These are phyloP conservation scores for Biscutella laevigata DNA, from an alignment of 441 rosid genomes.

Conservation along the genomic window DNA sequence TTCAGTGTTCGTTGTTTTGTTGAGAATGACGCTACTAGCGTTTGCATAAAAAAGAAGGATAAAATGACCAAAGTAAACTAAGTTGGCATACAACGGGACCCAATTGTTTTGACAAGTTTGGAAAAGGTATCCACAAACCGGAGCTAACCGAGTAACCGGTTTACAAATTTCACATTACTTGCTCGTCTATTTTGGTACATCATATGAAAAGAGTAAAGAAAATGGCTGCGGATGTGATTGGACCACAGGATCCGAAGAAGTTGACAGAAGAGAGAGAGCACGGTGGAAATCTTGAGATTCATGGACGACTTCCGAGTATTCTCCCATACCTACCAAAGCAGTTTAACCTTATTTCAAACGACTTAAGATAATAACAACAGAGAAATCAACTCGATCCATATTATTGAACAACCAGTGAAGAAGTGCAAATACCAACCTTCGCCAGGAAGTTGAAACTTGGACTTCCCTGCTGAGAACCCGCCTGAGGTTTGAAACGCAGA, in stretches of 20 bases:
- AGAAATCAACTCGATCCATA: not conserved
- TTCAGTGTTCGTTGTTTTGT: not conserved
- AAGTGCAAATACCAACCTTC: constrained; percentile 33
- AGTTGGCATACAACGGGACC: not conserved
- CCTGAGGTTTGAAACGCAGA: constrained; percentile 31
- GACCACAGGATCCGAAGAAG: constrained; percentile 29
- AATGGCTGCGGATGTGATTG: constrained; percentile 15
- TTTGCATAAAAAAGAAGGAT: not conserved
- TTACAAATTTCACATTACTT: constrained; percentile 9
- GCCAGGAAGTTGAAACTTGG: constrained; percentile 16
- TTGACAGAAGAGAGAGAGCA: constrained; percentile 99
- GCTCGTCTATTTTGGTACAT: constrained; percentile 17
- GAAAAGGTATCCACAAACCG: not conserved
- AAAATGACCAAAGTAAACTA: not conserved
- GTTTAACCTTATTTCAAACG: not conserved
- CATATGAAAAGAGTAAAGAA: constrained; percentile 16
- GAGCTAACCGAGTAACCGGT: constrained; percentile 4
- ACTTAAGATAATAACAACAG: not conserved
- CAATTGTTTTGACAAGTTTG: not conserved
- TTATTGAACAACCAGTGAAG: not conserved
- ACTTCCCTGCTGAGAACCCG: constrained; percentile 26
- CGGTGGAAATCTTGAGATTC: constrained; percentile 53
- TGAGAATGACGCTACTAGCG: not conserved
- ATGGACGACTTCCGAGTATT: constrained; percentile 38
- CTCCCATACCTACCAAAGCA: constrained; percentile 45